These are phyloP conservation scores for Sclerotinia borealis DNA, from an alignment of 2,329 filamentous ascomycete genomes.

Conservation along the genomic window DNA sequence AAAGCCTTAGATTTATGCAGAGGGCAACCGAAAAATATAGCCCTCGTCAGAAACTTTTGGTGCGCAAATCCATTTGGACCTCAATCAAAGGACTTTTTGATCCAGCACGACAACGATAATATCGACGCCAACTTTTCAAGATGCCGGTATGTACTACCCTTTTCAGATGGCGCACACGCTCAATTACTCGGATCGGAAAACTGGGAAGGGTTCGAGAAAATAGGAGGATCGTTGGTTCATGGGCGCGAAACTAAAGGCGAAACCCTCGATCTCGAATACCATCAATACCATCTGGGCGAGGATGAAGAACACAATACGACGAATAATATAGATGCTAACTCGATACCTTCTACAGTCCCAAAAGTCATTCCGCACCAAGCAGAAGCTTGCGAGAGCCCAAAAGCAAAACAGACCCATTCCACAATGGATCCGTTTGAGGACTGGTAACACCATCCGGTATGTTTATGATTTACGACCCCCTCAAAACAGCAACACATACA, in stretches of 20 bases:
- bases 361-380: conserved; percentile 99
- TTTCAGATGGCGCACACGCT: not conserved
- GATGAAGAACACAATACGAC: conserved; percentile 10
- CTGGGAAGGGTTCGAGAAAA: not conserved
- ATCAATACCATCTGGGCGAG: not conserved
- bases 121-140: conserved; percentile 39
- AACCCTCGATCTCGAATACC: not conserved
- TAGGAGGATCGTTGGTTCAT: not conserved
- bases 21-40: conserved; percentile 13
- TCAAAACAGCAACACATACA: not conserved
- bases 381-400: conserved; percentile 99
- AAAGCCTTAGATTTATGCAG: not conserved
- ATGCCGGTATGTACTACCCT: conserved; percentile 45
- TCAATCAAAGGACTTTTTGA: not conserved
- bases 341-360: conserved; percentile 64
- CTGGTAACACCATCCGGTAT: conserved; percentile 98
- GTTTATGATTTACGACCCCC: conserved; percentile 6
- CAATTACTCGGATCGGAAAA: not conserved
- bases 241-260: not conserved
- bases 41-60: conserved; percentile 13
- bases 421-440: conserved; percentile 98
- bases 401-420: conserved; percentile 99
- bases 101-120: conserved; percentile 12
- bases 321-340: conserved; percentile 18
- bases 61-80: conserved; percentile 1